Percentiles rank a stretch among this genome's conserved stretches.
Conservation (phyloP, 176 grass and related monocot species). For the Pontederia paniculata region DNA sequence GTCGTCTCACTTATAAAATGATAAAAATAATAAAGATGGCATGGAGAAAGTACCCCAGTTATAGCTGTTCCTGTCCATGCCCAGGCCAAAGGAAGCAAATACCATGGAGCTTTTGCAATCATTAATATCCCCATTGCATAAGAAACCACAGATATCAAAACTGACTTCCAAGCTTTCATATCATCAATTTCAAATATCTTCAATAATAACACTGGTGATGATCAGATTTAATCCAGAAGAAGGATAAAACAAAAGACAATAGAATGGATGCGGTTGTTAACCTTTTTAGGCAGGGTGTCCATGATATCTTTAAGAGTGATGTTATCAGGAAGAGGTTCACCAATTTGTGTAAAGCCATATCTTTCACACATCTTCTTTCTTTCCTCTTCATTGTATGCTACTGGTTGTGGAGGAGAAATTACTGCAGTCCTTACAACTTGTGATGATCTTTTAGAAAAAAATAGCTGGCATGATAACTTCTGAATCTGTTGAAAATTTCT, state of each 20-base stretch:
- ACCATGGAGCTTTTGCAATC: conserved; percentile 78
- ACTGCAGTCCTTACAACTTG: conserved; percentile 34
- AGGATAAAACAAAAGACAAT: conserved; percentile 11
- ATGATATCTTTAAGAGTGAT: conserved; percentile 80
- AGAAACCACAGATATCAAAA: conserved; percentile 76
- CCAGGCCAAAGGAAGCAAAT: conserved; percentile 89
- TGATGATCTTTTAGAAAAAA: conserved; percentile 17
- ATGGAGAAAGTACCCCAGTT: conserved; percentile 51
- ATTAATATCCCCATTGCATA: conserved; percentile 77
- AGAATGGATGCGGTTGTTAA: conserved; percentile 14
- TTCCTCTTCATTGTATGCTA: conserved; percentile 39
- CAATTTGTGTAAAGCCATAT: conserved; percentile 84
- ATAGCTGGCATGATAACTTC: conserved; percentile 22
- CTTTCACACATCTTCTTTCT: conserved; percentile 58
- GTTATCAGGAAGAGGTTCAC: conserved; percentile 61
- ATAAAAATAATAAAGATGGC: not conserved
- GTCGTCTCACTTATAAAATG: not conserved
- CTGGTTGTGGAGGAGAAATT: conserved; percentile 21
- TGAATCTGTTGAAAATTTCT: not conserved
- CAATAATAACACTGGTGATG: conserved; percentile 3
- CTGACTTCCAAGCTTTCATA: conserved; percentile 67
- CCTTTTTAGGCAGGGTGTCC: conserved; percentile 86
- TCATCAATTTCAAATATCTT: conserved; percentile 95
- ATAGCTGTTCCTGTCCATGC: conserved; percentile 92
- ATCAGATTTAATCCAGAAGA: conserved; percentile 12